Evolutionary conservation across 202 grass and related monocot species (phyloP), one percentile per base, ranked within the genome.

Genomic region (Schoenoplectus triqueter): DNA sequence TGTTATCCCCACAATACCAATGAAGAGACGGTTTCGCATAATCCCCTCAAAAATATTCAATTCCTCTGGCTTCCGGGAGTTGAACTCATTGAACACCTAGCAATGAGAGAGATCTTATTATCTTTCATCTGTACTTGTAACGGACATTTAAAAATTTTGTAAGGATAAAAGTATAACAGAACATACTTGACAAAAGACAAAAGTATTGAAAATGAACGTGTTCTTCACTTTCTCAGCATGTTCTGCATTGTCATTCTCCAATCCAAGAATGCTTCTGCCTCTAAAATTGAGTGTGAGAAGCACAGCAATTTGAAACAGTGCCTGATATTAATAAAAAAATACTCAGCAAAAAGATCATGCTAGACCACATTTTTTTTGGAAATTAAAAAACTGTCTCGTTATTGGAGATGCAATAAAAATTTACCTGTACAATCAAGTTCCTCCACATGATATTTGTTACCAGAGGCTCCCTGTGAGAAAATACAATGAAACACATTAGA

Each of bases 401-500:
- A 84, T 66, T 52, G 51, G 11, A 78, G 7, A 14, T 18, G 56
- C 45, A 75, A 18, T 51, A 46, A 80, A 72, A 76, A 75, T 65
- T 78, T 88, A 94, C 96, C 96, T 95, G 94, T 45, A 99, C 88
- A 73, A 94, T 84, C 75, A 95, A 86, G 80, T 99, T 99, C 82
- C 93, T 95, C 96, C 93, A 99, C 96, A 99, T 99, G 78, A 95
- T 88, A 92, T 98, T 98, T 87, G 96, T 94, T 85, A 98, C 54
- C 82, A 98, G 86, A 44, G 96, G 89, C 66, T 99, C 96, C 87
- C 96, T 99, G 83, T 31, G 70, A 88, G 84, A 82, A 54, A 86
- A 81, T 31, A 60, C 2, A 60, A 73, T 44, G 80, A 65, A 69
- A 4, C 57, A 31, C 39, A 42, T 9, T 81, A 68, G 57, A 86